A percentile compares a stretch with the other conserved stretches of the same genome.
phyloP scores from a whole-genome alignment of 805 yeast species.

The Teunomyces atbi region DNA sequence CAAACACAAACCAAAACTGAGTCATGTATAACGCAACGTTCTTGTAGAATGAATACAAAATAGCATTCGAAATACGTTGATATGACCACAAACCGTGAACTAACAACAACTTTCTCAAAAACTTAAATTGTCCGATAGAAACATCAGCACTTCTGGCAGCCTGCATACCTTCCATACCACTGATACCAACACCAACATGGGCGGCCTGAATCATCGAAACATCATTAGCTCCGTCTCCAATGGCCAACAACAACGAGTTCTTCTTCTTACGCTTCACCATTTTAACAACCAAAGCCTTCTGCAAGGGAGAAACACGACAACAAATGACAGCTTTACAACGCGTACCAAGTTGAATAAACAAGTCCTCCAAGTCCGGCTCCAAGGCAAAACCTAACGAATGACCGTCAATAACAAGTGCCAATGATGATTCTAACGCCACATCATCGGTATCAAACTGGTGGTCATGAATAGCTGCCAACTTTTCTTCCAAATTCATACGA shows the following conservation, averaged over 20 bases:
- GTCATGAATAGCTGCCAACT: conserved; percentile 68
- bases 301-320: conserved; percentile 96
- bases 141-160: conserved; percentile 98
- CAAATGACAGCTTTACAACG: conserved; percentile 95
- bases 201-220: conserved; percentile 99
- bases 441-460: conserved; percentile 68
- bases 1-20: conserved; percentile 96
- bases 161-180: conserved; percentile 99
- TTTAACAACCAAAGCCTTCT: conserved; percentile 93
- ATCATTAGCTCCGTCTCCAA: conserved; percentile 99
- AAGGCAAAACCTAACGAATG: conserved; percentile 84
- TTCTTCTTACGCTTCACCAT: conserved; percentile 79
- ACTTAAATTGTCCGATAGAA: conserved; percentile 93
- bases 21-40: conserved; percentile 95
- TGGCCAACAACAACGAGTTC: conserved; percentile 76
- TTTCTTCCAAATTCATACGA: conserved; percentile 64
- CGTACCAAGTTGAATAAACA: conserved; percentile 75
- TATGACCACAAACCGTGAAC: conserved; percentile 99
- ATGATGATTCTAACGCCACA: conserved; percentile 52
- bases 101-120: conserved; percentile 72
- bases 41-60: conserved; percentile 91
- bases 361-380: conserved; percentile 74
- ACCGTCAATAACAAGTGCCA: conserved; percentile 94
- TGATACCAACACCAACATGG: conserved; percentile 97
- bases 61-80: conserved; percentile 89